Conservation (phyloP, 441 rosid genomes). For the Geranium incanum region DNA sequence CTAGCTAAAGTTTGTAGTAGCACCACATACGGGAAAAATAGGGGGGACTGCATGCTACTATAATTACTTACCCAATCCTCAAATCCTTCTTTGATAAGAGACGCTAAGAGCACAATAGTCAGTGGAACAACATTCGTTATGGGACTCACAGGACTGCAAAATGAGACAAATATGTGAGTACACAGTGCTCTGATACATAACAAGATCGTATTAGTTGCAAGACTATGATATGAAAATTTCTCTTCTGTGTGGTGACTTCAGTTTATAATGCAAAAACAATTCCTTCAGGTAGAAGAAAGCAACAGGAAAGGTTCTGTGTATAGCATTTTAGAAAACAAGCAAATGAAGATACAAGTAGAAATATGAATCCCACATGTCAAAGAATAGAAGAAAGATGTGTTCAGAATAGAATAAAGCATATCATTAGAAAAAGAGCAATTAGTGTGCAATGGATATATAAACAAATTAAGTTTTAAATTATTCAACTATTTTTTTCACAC, state of each 20-base stretch:
- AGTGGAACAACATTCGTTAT: conserved; percentile 87
- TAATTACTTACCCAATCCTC: conserved; percentile 88
- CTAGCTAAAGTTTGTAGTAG: conserved; percentile 4
- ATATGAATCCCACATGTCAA: background rate
- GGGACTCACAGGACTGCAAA: conserved; percentile 93
- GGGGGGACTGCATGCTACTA: background rate
- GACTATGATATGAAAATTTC: background rate
- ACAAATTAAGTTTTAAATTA: background rate
- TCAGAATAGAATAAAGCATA: conserved; percentile 1
- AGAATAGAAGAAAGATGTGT: background rate
- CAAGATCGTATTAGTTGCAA: background rate
- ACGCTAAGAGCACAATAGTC: conserved; percentile 89
- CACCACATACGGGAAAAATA: conserved; percentile 12
- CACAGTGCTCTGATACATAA: background rate
- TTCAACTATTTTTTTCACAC: background rate
- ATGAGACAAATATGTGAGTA: conserved; percentile 26
- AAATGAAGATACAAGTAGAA: background rate
- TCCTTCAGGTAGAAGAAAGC: background rate
- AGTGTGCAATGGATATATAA: background rate
- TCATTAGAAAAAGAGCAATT: background rate
- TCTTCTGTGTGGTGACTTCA: conserved; percentile 5
- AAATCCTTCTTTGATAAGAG: conserved; percentile 95
- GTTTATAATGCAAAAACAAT: conserved; percentile 1
- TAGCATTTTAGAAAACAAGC: conserved; percentile 2
- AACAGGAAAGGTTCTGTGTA: background rate